Evolutionary conservation across 2,329 filamentous ascomycete genomes (phyloP).

Genomic region (Monosporascus sp.): DNA sequence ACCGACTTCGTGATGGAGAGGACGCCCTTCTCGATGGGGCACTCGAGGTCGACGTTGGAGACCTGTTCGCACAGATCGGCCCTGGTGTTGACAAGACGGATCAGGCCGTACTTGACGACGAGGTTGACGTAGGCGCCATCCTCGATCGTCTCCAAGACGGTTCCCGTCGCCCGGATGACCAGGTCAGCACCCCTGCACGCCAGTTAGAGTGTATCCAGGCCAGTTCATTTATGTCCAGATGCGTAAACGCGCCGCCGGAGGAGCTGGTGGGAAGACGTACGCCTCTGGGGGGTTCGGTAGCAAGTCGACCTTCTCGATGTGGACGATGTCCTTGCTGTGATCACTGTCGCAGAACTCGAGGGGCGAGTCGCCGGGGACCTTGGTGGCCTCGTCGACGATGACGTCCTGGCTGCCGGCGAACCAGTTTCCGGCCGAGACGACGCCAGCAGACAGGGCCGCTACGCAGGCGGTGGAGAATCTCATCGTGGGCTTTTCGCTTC

Average conservation of each 20-base stretch:
- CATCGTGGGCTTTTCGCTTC: slow-evolving; percentile 26
- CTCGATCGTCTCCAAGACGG: slow-evolving; percentile 65
- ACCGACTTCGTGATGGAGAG: slow-evolving; percentile 74
- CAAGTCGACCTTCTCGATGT: slow-evolving; percentile 75
- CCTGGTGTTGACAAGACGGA: slow-evolving; percentile 75
- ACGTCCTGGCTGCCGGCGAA: slow-evolving; percentile 46
- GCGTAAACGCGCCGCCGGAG: not conserved
- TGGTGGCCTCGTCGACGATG: slow-evolving; percentile 46
- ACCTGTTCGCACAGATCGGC: slow-evolving; percentile 88
- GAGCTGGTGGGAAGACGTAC: slow-evolving; percentile 49
- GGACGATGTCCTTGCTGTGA: slow-evolving; percentile 64
- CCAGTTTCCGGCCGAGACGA: slow-evolving; percentile 41
- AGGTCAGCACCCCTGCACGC: slow-evolving; percentile 66
- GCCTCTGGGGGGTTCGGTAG: slow-evolving; percentile 78
- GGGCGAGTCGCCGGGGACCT: slow-evolving; percentile 81
- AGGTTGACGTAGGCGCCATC: slow-evolving; percentile 77
- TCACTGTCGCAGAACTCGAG: slow-evolving; percentile 68
- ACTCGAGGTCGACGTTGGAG: slow-evolving; percentile 79
- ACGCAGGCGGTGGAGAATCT: slow-evolving; percentile 37
- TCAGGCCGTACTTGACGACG: slow-evolving; percentile 89
- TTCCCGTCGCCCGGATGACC: slow-evolving; percentile 71
- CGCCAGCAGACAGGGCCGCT: slow-evolving; percentile 34
- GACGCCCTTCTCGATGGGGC: slow-evolving; percentile 77
- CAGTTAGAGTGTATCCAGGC: slow-evolving; percentile 10
- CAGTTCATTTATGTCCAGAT: not conserved